phyloP scores from a whole-genome alignment of 106 monocot species.

The Amphibolis antarctica region DNA sequence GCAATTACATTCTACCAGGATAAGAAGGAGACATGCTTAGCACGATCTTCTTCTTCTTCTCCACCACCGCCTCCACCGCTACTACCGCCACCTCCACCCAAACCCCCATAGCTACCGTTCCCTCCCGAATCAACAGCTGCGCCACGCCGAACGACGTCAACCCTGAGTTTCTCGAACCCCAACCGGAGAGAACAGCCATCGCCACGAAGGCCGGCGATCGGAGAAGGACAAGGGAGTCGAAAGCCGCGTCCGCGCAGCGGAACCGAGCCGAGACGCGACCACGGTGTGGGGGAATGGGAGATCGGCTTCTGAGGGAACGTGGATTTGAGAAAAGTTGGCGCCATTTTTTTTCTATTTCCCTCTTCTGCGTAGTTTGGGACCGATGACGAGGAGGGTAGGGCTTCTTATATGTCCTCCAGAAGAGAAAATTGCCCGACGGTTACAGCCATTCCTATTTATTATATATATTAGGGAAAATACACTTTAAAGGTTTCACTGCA shows the following conservation, averaged over 20 bases:
- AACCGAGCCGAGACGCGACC: neutral
- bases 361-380: too few species aligned
- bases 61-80: slow-evolving; percentile 3
- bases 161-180: neutral
- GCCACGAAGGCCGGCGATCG: neutral
- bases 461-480: too few species aligned
- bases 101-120: neutral
- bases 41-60: neutral
- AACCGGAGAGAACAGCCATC: neutral
- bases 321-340: neutral
- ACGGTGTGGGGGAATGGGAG: neutral
- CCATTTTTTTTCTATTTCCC: neutral
- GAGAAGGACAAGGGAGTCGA: neutral
- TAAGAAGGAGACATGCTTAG: neutral
- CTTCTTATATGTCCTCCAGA: too few species aligned
- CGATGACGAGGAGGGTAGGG: too few species aligned
- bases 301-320: neutral
- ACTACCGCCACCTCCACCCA: neutral
- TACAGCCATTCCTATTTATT: too few species aligned
- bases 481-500: too few species aligned
- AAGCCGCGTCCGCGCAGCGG: neutral
- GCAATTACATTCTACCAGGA: slow-evolving; percentile 7
- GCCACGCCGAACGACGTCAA: neutral
- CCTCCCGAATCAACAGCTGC: neutral
- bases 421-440: too few species aligned